Conservation (phyloP, 345 rosid species). For the Lumnitzera racemosa region DNA sequence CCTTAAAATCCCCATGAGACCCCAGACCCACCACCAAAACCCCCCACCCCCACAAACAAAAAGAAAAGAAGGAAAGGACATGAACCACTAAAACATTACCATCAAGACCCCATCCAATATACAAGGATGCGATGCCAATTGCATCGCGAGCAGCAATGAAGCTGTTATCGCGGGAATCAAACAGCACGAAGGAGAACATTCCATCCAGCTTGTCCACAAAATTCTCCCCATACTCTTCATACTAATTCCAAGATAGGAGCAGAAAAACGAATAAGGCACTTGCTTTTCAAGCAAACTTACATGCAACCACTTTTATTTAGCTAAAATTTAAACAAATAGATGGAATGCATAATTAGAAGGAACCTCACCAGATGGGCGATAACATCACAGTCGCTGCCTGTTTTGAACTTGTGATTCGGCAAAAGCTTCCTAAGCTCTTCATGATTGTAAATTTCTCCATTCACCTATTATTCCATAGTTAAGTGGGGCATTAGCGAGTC, state of each 20-base stretch:
- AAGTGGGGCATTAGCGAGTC: no score
- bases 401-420: conserved; percentile 64
- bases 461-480: conserved; percentile 36
- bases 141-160: conserved; percentile 92
- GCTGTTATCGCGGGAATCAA: conserved; percentile 74
- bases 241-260: conserved; percentile 22
- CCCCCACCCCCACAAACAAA: no score
- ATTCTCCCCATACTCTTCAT: conserved; percentile 80
- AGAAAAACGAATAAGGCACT: background rate
- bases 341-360: background rate
- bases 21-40: no score
- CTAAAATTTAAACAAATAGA: no score
- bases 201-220: conserved; percentile 92
- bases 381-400: conserved; percentile 95
- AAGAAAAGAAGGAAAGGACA: no score
- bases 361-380: conserved; percentile 78
- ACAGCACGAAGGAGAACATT: conserved; percentile 83
- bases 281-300: no score
- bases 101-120: conserved; percentile 91
- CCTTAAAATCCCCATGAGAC: no score
- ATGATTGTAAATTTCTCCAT: conserved; percentile 96
- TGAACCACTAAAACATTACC: conserved; percentile 22
- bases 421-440: conserved; percentile 59
- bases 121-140: conserved; percentile 87
- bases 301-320: no score